phyloP scores from a whole-genome alignment of 1,139 yeast species.

The Groenewaldozyma sp. region DNA sequence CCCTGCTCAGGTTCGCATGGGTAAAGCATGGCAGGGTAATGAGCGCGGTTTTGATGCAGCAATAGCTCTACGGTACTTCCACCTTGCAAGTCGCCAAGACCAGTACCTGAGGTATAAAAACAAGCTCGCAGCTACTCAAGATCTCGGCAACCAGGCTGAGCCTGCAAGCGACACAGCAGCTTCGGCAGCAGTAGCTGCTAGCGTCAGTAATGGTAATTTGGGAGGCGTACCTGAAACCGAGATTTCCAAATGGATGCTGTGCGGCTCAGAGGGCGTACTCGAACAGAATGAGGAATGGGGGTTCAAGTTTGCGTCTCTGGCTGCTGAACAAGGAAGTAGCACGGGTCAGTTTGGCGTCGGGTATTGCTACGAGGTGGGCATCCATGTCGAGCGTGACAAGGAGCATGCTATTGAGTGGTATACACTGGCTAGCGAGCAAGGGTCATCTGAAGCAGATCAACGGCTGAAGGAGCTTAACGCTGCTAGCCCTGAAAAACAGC shows the following conservation, averaged over 20 bases:
- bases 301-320: slow-evolving; percentile 29
- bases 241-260: slow-evolving; percentile 34
- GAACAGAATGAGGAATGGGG: slow-evolving; percentile 33
- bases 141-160: slow-evolving; percentile 6
- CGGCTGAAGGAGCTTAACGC: slow-evolving; percentile 24
- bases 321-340: slow-evolving; percentile 27
- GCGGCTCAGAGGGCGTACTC: slow-evolving; percentile 28
- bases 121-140: slow-evolving; percentile 11
- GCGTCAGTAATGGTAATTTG: slow-evolving; percentile 12
- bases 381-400: slow-evolving; percentile 22
- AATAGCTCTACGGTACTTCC: slow-evolving; percentile 32
- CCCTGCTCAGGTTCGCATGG: slow-evolving; percentile 34
- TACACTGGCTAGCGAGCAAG: slow-evolving; percentile 23
- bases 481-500: slow-evolving; percentile 7
- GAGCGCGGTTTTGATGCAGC: slow-evolving; percentile 31
- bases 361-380: slow-evolving; percentile 35
- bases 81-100: slow-evolving; percentile 31
- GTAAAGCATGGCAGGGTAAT: slow-evolving; percentile 33
- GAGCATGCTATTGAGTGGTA: slow-evolving; percentile 28
- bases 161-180: not conserved
- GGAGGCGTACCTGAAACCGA: slow-evolving; percentile 32
- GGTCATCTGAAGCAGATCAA: slow-evolving; percentile 27
- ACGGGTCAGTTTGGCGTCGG: slow-evolving; percentile 35
- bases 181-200: no score
- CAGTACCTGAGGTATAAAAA: slow-evolving; percentile 22